phyloP scores from a whole-genome alignment of 148 eudicot genomes.

The Heliamphora exappendiculata region DNA sequence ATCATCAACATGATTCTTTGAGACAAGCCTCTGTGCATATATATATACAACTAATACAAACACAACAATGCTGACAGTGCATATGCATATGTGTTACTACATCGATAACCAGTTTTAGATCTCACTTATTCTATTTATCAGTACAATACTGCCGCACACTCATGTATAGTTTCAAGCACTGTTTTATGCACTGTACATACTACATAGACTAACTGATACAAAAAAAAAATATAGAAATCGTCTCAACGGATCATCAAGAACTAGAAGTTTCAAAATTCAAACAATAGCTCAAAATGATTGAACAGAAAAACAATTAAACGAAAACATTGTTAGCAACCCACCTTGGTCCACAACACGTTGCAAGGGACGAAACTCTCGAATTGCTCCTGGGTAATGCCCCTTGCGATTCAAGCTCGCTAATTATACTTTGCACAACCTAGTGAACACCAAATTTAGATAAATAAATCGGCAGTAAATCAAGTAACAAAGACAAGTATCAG shows the following conservation, averaged over 20 bases:
- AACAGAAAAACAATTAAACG: background rate
- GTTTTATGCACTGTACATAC: too few species aligned
- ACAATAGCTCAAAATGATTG: background rate
- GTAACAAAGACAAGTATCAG: too few species aligned
- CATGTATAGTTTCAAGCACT: too few species aligned
- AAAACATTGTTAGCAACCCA: conserved; percentile 21
- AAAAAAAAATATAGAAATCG: too few species aligned
- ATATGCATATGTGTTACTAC: too few species aligned
- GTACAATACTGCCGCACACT: too few species aligned
- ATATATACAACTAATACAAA: background rate
- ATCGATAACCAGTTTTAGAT: too few species aligned
- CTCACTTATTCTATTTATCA: too few species aligned
- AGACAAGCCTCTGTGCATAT: background rate
- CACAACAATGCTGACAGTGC: too few species aligned
- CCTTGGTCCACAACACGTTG: conserved; percentile 99
- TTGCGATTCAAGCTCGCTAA: conserved; percentile 95
- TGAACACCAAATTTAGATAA: conserved; percentile 7
- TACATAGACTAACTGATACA: too few species aligned
- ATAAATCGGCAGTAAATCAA: background rate
- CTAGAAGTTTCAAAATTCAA: background rate
- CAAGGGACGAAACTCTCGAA: conserved; percentile 97
- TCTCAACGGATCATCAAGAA: background rate
- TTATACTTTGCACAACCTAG: conserved; percentile 95
- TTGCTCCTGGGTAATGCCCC: conserved; percentile 96
- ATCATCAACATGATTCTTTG: background rate